Percentiles rank a stretch among this genome's conserved stretches.
Conservation (phyloP, 164 flowering plant genomes). For the Berberis thunbergii region DNA sequence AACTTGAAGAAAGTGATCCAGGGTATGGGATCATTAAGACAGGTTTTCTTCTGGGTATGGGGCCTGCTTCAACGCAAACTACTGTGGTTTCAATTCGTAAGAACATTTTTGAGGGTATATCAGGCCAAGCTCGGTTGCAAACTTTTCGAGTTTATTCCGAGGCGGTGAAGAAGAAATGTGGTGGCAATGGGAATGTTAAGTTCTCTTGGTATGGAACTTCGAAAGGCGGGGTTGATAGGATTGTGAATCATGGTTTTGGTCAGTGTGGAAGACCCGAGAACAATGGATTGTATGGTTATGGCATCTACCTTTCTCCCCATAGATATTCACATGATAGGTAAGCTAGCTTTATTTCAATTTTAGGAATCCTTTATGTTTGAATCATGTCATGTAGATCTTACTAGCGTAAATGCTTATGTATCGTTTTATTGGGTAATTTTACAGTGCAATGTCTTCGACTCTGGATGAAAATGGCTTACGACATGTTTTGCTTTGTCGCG, state of each 20-base stretch:
- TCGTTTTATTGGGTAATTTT: not conserved
- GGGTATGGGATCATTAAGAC: conserved; percentile 9
- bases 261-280: conserved; percentile 8
- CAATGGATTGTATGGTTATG: conserved; percentile 23
- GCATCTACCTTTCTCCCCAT: conserved; percentile 33
- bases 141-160: conserved; percentile 26
- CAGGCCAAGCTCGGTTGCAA: conserved; percentile 21
- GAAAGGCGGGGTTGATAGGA: conserved; percentile 23
- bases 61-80: conserved; percentile 4
- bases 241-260: conserved; percentile 45
- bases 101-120: conserved; percentile 12
- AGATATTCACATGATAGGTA: conserved; percentile 31
- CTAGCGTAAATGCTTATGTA: too few species aligned
- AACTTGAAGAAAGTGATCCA: conserved; percentile 9
- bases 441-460: conserved; percentile 28
- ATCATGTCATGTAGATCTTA: too few species aligned
- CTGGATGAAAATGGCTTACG: conserved; percentile 44
- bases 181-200: conserved; percentile 23
- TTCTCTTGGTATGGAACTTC: conserved; percentile 54
- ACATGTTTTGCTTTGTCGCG: conserved; percentile 67
- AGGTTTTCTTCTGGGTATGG: conserved; percentile 20
- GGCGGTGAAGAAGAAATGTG: conserved; percentile 22
- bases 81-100: conserved; percentile 22
- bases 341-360: not conserved
- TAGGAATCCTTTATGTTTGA: too few species aligned